Conservation (phyloP, 73 alveolate species). For the Paramecium sonneborni region DNA sequence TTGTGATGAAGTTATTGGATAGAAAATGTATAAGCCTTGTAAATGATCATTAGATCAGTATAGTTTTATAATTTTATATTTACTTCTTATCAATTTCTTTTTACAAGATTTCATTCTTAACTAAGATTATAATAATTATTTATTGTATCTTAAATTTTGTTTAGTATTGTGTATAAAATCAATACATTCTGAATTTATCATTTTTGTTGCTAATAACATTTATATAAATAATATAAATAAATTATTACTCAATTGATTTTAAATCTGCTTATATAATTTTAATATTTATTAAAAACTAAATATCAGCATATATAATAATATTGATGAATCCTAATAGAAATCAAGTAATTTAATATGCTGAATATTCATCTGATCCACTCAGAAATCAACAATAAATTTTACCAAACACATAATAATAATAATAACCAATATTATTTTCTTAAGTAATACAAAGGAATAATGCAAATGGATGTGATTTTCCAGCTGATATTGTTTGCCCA, state of each 20-base stretch:
- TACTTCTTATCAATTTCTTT: background rate
- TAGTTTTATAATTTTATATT: background rate
- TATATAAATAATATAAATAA: background rate
- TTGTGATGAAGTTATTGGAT: background rate
- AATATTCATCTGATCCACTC: too few relatives aligned
- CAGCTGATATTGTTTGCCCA: slow-evolving; percentile 25
- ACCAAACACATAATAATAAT: background rate
- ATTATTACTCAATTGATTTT: background rate
- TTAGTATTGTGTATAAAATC: background rate
- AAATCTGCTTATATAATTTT: background rate
- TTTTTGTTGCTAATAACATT: background rate
- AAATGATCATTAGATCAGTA: background rate
- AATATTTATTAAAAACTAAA: background rate
- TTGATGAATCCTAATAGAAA: too few relatives aligned
- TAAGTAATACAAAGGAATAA: background rate
- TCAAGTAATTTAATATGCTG: too few relatives aligned
- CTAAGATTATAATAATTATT: background rate
- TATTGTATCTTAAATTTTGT: background rate
- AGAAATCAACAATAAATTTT: too few relatives aligned
- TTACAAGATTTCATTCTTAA: background rate
- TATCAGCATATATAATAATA: too few relatives aligned
- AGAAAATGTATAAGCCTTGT: background rate
- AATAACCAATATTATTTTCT: background rate
- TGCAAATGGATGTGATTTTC: slow-evolving; percentile 28
- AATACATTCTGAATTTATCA: background rate